phyloP scores from a whole-genome alignment of 78 protist genomes.

The Dictyostelium capitatum region DNA sequence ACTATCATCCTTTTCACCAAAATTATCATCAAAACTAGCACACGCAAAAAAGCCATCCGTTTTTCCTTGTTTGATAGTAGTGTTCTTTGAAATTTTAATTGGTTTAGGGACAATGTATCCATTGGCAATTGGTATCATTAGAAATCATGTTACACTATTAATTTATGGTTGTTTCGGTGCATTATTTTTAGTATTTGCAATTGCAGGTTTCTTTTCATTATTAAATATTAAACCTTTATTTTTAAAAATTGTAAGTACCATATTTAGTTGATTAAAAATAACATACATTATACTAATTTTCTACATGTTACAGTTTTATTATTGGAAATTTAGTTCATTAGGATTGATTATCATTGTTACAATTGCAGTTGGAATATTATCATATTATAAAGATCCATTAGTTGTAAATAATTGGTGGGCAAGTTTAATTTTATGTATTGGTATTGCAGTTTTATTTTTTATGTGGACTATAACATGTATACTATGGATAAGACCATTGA shows the following conservation, averaged over 20 bases:
- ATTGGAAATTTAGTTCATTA: conserved; percentile 44
- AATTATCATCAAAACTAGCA: not conserved
- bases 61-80: conserved; percentile 28
- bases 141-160: not conserved
- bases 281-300: not conserved
- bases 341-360: conserved; percentile 3
- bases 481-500: conserved; percentile 44
- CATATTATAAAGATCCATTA: conserved; percentile 16
- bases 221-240: not conserved
- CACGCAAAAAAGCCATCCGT: conserved; percentile 16
- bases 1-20: conserved; percentile 16
- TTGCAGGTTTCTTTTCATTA: conserved; percentile 1
- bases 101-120: conserved; percentile 33
- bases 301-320: conserved; percentile 24
- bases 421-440: conserved; percentile 18
- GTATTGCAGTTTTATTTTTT: conserved; percentile 40
- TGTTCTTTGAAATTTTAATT: not conserved
- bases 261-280: not conserved
- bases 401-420: conserved; percentile 13
- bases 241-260: conserved; percentile 34
- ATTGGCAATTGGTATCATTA: conserved; percentile 33
- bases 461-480: conserved; percentile 33
- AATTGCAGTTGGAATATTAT: conserved; percentile 37
- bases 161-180: conserved; percentile 52
- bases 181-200: not conserved